Evolutionary conservation across 2,329 filamentous ascomycete genomes (phyloP).

Genomic region (Botryotinia convoluta): DNA sequence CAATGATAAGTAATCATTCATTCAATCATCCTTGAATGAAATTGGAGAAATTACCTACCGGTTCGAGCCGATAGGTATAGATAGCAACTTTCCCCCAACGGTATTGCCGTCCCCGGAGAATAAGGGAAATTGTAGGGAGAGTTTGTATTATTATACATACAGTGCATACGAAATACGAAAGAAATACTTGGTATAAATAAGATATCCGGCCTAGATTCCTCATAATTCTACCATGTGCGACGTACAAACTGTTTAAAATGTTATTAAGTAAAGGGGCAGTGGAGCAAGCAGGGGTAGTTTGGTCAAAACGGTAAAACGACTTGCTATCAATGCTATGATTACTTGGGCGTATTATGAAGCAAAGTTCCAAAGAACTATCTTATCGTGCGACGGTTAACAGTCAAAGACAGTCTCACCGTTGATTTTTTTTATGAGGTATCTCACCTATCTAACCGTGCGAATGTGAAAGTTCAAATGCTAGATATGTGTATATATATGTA

Average conservation of each 20-base stretch:
- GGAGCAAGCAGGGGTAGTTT: not conserved
- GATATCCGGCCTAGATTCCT: not conserved
- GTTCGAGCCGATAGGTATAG: not conserved
- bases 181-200: not conserved
- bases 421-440: not conserved
- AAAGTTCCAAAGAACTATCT: not conserved
- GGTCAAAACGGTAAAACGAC: not conserved
- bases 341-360: not conserved
- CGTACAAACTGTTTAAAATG: not conserved
- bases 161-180: not conserved
- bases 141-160: not conserved
- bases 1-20: not conserved
- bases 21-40: not conserved
- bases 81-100: not conserved
- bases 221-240: not conserved
- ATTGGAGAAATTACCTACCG: not conserved
- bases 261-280: not conserved
- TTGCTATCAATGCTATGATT: not conserved
- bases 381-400: not conserved
- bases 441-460: not conserved
- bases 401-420: conserved; percentile 1
- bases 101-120: not conserved
- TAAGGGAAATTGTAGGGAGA: not conserved
- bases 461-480: too few species aligned
- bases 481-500: not conserved